Conservation (phyloP, 192 early-diverging fungal species). For the Paraglomus brasilianum region DNA sequence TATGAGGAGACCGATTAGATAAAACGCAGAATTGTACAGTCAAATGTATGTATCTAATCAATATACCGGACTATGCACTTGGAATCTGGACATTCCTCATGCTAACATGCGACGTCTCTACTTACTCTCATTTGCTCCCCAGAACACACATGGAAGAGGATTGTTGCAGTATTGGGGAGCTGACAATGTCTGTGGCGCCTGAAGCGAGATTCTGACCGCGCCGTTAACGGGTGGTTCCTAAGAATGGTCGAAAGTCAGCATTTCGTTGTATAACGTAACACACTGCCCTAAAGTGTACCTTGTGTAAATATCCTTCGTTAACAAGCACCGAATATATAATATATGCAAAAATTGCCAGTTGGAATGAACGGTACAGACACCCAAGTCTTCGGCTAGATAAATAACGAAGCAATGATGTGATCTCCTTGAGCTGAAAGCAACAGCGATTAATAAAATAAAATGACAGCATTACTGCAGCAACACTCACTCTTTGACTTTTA, state of each 20-base stretch:
- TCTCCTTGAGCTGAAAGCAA: no score
- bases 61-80: no score
- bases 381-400: slow-evolving; percentile 9
- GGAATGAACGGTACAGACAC: slow-evolving; percentile 2
- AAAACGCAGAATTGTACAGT: no score
- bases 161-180: slow-evolving; percentile 10
- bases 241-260: not conserved
- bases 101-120: not conserved
- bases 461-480: no score
- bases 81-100: no score
- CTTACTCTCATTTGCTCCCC: slow-evolving; percentile 28
- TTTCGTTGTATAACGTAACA: no score
- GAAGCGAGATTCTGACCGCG: slow-evolving; percentile 24
- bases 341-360: not conserved
- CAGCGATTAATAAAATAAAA: no score
- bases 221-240: slow-evolving; percentile 28
- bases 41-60: no score
- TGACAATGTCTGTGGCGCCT: not conserved
- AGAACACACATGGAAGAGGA: slow-evolving; percentile 1
- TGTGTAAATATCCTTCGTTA: slow-evolving; percentile 20
- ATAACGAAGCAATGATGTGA: not conserved
- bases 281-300: not conserved
- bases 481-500: no score
- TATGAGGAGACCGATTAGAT: no score
- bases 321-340: not conserved